A percentile compares a stretch with the other conserved stretches of the same genome.
Evolutionary conservation across 2,329 filamentous ascomycete genomes (phyloP).

Genomic region (Diplodia seriata): DNA sequence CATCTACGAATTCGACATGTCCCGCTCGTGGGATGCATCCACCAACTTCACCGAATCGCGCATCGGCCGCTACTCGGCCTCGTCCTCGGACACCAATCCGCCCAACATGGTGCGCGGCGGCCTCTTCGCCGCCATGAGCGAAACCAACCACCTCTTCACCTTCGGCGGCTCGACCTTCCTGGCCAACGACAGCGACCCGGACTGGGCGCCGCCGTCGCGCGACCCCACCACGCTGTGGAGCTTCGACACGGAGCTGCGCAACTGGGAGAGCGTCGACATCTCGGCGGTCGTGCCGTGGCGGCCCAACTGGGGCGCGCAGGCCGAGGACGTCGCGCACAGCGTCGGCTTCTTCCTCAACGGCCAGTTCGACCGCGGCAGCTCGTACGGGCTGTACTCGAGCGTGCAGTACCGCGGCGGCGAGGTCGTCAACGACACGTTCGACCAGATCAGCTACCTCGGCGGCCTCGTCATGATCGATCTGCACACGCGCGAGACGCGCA

Average conservation of each 20-base stretch:
- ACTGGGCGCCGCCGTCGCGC: conserved; percentile 39
- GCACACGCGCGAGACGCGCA: neutral
- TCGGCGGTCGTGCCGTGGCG: conserved; percentile 49
- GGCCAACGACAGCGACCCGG: conserved; percentile 42
- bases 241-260: conserved; percentile 37
- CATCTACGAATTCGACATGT: conserved; percentile 39
- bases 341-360: conserved; percentile 20
- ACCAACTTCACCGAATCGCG: conserved; percentile 41
- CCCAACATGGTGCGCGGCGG: conserved; percentile 42
- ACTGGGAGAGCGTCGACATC: conserved; percentile 37
- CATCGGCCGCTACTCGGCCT: conserved; percentile 38
- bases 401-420: conserved; percentile 3
- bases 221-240: conserved; percentile 44
- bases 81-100: conserved; percentile 34
- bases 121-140: conserved; percentile 39
- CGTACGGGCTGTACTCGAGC: conserved; percentile 1
- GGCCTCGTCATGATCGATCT: conserved; percentile 12
- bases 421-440: conserved; percentile 3
- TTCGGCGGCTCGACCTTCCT: conserved; percentile 45
- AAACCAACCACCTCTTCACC: conserved; percentile 41
- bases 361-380: conserved; percentile 12
- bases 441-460: neutral
- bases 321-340: neutral
- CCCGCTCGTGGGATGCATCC: conserved; percentile 43
- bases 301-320: conserved; percentile 39